Evolutionary conservation across 768 basidiomycete genomes (phyloP).

Genomic region (Inosperma sp.): DNA sequence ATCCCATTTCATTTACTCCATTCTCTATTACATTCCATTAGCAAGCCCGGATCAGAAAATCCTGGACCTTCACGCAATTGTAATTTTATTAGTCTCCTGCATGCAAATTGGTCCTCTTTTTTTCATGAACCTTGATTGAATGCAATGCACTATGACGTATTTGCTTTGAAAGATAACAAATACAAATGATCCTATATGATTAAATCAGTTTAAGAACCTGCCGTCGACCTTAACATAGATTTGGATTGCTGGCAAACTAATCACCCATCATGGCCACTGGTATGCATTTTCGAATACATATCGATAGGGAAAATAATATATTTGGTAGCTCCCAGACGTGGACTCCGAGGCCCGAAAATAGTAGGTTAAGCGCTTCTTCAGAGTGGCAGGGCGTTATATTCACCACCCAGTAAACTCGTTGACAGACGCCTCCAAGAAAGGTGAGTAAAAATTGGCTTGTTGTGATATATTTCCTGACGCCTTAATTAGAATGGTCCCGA

Average conservation of each 20-base stretch:
- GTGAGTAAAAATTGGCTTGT: slow-evolving; percentile 23
- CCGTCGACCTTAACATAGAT: not conserved
- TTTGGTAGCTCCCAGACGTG: no score
- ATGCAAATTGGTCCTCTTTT: no score
- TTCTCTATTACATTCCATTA: not conserved
- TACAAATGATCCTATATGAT: no score
- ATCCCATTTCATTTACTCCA: not conserved
- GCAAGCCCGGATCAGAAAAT: no score
- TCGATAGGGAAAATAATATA: no score
- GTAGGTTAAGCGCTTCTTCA: slow-evolving; percentile 31
- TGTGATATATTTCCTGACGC: not conserved
- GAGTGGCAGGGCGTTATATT: not conserved
- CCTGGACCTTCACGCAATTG: no score
- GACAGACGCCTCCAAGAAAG: slow-evolving; percentile 46
- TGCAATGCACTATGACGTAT: no score
- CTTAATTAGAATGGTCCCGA: slow-evolving; percentile 62
- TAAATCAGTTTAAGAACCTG: no score
- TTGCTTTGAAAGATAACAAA: no score
- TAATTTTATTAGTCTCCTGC: no score
- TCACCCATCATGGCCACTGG: slow-evolving; percentile 22
- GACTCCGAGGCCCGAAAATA: slow-evolving; percentile 42
- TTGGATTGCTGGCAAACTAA: not conserved
- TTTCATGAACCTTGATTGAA: no score
- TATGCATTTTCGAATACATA: slow-evolving; percentile 14
- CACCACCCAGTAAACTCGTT: not conserved